Percentiles rank a stretch among this genome's conserved stretches.
Conservation (phyloP, 1,139 yeast genomes). For the Blastobotrys proliferans region DNA sequence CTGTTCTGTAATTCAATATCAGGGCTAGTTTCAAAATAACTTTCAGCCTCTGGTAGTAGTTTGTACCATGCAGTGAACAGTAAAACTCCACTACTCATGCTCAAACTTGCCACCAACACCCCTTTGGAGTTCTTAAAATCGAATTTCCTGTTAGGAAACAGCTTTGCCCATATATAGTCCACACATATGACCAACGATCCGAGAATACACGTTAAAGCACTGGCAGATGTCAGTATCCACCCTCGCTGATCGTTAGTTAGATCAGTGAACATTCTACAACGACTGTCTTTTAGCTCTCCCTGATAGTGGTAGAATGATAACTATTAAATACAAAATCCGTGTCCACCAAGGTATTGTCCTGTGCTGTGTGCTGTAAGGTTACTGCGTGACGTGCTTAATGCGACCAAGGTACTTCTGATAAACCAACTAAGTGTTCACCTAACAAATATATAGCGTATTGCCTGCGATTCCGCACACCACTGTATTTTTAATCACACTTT, state of each 20-base stretch:
- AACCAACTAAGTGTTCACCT: too few relatives aligned
- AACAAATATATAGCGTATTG: too few relatives aligned
- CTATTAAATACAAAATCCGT: too few relatives aligned
- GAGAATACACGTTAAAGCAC: conserved; percentile 53
- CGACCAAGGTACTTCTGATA: too few relatives aligned
- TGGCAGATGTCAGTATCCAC: conserved; percentile 53
- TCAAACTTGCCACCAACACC: conserved; percentile 61
- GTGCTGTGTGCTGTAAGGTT: too few relatives aligned
- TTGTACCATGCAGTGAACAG: conserved; percentile 71
- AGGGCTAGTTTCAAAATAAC: conserved; percentile 31
- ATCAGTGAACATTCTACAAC: conserved; percentile 3
- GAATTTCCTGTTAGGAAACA: conserved; percentile 39
- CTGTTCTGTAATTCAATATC: conserved; percentile 14
- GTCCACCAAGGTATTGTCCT: too few relatives aligned
- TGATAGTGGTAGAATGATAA: too few relatives aligned
- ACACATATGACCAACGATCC: conserved; percentile 56
- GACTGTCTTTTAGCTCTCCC: too few relatives aligned
- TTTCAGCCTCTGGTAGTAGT: conserved; percentile 62
- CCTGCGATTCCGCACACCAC: too few relatives aligned
- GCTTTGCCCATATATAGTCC: conserved; percentile 39
- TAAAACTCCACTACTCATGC: conserved; percentile 65
- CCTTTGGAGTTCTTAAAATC: conserved; percentile 54
- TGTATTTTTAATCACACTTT: too few relatives aligned
- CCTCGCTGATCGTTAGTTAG: conserved; percentile 39
- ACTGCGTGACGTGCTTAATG: too few relatives aligned